phyloP scores from a whole-genome alignment of 768 basidiomycete species.

The Lactarius sanguifluus region DNA sequence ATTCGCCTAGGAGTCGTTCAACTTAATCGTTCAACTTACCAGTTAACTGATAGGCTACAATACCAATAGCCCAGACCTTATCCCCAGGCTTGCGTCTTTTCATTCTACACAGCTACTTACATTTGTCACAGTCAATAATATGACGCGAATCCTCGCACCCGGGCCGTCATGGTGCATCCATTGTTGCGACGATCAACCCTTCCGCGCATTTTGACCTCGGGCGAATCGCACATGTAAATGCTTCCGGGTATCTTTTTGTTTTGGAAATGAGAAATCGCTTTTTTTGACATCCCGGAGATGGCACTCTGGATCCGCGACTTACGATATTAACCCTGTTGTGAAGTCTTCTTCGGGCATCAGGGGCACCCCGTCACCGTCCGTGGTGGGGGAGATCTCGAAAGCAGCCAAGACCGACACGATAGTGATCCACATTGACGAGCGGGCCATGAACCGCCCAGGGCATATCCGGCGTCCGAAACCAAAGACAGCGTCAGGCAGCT shows the following conservation, averaged over 20 bases:
- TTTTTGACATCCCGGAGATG: background rate
- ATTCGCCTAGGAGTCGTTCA: too few relatives aligned
- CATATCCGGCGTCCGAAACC: slow-evolving; percentile 25
- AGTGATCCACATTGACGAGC: slow-evolving; percentile 24
- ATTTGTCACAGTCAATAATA: too few relatives aligned
- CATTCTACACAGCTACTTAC: too few relatives aligned
- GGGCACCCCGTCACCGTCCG: slow-evolving; percentile 6
- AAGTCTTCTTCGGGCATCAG: slow-evolving; percentile 14
- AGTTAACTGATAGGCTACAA: too few relatives aligned
- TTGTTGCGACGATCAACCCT: slow-evolving; percentile 23
- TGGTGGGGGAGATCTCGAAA: slow-evolving; percentile 16
- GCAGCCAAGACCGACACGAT: slow-evolving; percentile 19
- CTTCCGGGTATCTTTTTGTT: slow-evolving; percentile 25
- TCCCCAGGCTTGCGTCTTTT: too few relatives aligned
- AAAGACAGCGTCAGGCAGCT: slow-evolving; percentile 11
- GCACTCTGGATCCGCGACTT: background rate
- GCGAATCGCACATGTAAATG: slow-evolving; percentile 32
- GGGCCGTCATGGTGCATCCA: too few relatives aligned
- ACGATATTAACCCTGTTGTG: slow-evolving; percentile 22
- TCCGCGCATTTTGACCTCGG: slow-evolving; percentile 26
- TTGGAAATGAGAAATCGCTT: background rate
- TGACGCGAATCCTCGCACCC: too few relatives aligned
- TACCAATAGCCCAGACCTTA: too few relatives aligned
- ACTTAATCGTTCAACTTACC: too few relatives aligned
- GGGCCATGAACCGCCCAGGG: slow-evolving; percentile 25